A percentile compares a stretch with the other conserved stretches of the same genome.
Conservation (phyloP, 2,329 filamentous ascomycete species). For the Xylariaceae sp. region DNA sequence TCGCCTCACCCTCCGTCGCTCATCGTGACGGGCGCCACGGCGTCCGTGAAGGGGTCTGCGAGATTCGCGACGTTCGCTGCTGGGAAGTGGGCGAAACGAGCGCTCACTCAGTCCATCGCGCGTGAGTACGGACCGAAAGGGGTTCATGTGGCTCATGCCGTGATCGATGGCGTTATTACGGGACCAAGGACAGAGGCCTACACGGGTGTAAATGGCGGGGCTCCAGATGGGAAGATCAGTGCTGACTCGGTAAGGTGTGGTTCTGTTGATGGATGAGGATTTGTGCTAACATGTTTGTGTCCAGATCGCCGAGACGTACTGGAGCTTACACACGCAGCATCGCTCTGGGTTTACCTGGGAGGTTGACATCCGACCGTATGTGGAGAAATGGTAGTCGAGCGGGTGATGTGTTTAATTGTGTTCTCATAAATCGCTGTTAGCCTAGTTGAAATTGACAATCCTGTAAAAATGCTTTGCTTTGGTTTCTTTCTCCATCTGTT, state of each 20-base stretch:
- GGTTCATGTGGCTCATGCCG: conserved; percentile 68
- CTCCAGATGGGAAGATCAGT: conserved; percentile 53
- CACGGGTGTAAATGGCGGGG: conserved; percentile 30
- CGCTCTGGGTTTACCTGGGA: conserved; percentile 68
- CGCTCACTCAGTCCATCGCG: conserved; percentile 63
- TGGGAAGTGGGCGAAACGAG: conserved; percentile 67
- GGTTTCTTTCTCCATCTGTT: no score
- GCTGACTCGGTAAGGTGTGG: conserved; percentile 57
- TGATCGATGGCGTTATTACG: conserved; percentile 74
- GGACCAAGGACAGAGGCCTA: conserved; percentile 59
- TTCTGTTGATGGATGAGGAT: neutral
- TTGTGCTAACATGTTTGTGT: conserved; percentile 16
- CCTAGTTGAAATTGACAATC: no score
- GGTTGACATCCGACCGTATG: conserved; percentile 64
- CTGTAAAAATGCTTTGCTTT: no score
- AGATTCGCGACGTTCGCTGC: conserved; percentile 61
- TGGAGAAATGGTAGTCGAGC: conserved; percentile 57
- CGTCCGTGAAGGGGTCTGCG: conserved; percentile 63
- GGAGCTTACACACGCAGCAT: conserved; percentile 69
- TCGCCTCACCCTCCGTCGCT: conserved; percentile 61
- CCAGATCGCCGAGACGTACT: conserved; percentile 73
- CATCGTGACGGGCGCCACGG: conserved; percentile 74
- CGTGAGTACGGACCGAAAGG: conserved; percentile 72
- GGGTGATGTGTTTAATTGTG: no score
- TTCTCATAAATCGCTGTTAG: no score